These are phyloP conservation scores for Stevia rebaudiana DNA, from an alignment of 140 eudicot species.

Conservation along the genomic window DNA sequence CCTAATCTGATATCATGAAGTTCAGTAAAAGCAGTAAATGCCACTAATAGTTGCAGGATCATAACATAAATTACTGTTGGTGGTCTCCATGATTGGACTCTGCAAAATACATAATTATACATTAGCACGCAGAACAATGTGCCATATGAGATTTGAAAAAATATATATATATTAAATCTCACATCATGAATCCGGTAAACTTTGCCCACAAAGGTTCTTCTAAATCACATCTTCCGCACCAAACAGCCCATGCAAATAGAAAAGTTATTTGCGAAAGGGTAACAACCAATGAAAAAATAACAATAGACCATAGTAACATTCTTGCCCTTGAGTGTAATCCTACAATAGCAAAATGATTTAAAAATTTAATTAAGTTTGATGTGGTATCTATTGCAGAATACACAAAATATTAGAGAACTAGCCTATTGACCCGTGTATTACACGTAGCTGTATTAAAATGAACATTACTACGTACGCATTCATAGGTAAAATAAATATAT, in stretches of 20 bases:
- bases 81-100: constrained; percentile 70
- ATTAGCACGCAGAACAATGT: constrained; percentile 1
- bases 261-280: constrained; percentile 53
- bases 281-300: constrained; percentile 49
- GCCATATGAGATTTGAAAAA: neutral
- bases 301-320: constrained; percentile 50
- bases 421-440: no score
- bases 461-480: no score
- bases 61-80: constrained; percentile 59
- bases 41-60: constrained; percentile 63
- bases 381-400: constrained; percentile 2
- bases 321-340: constrained; percentile 56
- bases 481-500: no score
- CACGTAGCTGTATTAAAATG: no score
- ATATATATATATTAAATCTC: constrained; percentile 15
- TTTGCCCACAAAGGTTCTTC: constrained; percentile 64
- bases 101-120: constrained; percentile 29
- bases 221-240: constrained; percentile 48
- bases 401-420: neutral
- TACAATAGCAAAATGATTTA: constrained; percentile 27
- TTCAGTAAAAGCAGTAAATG: constrained; percentile 51
- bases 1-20: constrained; percentile 50
- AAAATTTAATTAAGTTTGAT: constrained; percentile 17
- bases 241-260: constrained; percentile 48
- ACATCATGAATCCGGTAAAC: constrained; percentile 86